Percentiles rank a stretch among this genome's conserved stretches.
phyloP scores from a whole-genome alignment of 1,284 basidiomycete species.

The Melampsora medusae region DNA sequence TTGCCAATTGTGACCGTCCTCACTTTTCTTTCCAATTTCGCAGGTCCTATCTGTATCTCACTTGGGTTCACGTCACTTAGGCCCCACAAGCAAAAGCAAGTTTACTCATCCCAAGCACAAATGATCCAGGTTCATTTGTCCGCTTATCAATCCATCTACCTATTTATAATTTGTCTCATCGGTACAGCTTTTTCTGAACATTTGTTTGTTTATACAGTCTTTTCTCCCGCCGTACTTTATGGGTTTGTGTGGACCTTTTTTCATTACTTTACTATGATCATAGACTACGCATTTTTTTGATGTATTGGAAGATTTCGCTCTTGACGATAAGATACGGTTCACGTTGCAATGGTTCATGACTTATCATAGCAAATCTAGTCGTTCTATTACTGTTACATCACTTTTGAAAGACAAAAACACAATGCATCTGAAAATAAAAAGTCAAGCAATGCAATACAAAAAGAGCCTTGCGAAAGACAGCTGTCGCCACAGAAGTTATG shows the following conservation, averaged over 20 bases:
- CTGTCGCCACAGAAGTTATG: neutral
- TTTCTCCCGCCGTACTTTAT: conserved; percentile 47
- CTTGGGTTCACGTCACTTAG: neutral
- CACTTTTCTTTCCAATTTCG: conserved; percentile 49
- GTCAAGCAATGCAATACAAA: neutral
- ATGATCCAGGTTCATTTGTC: conserved; percentile 23
- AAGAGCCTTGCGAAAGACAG: neutral
- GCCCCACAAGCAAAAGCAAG: neutral
- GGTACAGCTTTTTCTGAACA: conserved; percentile 47
- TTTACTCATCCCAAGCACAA: neutral
- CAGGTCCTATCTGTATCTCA: conserved; percentile 45
- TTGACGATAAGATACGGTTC: neutral
- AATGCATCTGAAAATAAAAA: neutral
- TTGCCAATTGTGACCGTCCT: conserved; percentile 46
- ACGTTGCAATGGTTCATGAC: neutral
- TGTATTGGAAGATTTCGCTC: neutral
- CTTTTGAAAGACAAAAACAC: neutral
- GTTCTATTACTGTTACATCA: no score
- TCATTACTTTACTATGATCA: conserved; percentile 23
- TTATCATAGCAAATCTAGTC: neutral
- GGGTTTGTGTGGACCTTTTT: conserved; percentile 45
- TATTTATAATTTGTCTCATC: conserved; percentile 31
- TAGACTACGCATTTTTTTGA: neutral
- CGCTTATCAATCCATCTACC: conserved; percentile 3
- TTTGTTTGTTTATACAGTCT: conserved; percentile 48